Evolutionary conservation across 1,284 basidiomycete species (phyloP).

Genomic region (Phellopilus nigrolimitatus): DNA sequence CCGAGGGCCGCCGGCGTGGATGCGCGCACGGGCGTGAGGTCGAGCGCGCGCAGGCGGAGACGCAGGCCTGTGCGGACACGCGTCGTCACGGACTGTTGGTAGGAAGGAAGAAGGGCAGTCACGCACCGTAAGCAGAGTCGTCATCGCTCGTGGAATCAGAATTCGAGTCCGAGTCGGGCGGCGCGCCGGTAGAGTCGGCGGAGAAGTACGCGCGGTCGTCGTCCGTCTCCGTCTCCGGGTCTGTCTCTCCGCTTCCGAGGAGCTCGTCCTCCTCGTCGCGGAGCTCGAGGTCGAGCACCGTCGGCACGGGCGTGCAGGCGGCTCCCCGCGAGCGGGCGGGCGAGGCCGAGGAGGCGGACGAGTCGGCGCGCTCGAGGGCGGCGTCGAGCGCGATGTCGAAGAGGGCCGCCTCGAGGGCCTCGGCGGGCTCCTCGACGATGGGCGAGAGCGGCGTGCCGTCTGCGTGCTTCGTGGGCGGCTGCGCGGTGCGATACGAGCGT

Average conservation of each 20-base stretch:
- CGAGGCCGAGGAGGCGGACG: too few species aligned
- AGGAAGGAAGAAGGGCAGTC: too few species aligned
- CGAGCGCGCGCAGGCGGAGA: too few species aligned
- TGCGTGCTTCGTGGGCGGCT: conserved; percentile 3
- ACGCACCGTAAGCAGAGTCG: too few species aligned
- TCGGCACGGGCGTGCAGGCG: not conserved
- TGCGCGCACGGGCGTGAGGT: too few species aligned
- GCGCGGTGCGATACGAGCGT: not conserved
- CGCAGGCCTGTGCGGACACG: not conserved
- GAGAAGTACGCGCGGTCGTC: conserved; percentile 9
- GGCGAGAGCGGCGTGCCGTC: conserved; percentile 9
- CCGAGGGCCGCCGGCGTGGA: too few species aligned
- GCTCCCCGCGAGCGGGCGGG: too few species aligned
- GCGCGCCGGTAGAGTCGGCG: not conserved
- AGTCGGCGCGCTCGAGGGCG: not conserved
- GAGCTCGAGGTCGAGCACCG: not conserved
- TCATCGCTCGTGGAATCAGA: not conserved
- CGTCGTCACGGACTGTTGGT: too few species aligned
- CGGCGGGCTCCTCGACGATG: conserved; percentile 3
- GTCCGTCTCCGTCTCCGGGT: not conserved
- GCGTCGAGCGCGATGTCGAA: too few species aligned
- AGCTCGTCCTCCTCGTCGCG: not conserved
- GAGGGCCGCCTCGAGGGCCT: too few species aligned
- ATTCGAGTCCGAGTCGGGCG: not conserved
- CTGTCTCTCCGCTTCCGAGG: not conserved